phyloP scores from a whole-genome alignment of 1,284 basidiomycete species.

The Phlebopus sp. region DNA sequence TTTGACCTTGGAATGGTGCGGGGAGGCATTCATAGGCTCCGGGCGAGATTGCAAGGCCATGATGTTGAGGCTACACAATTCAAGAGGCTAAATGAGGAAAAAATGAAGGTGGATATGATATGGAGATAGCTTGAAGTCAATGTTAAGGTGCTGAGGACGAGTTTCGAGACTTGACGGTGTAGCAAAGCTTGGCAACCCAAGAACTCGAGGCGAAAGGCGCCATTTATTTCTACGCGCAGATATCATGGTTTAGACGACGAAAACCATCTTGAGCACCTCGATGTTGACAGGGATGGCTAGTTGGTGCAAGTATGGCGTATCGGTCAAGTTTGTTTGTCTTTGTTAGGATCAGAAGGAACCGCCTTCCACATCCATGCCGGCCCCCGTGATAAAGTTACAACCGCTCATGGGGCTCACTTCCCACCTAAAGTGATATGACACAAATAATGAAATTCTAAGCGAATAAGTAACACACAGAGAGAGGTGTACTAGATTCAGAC shows the following conservation, averaged over 20 bases:
- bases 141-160: constrained; percentile 6
- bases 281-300: constrained; percentile 3
- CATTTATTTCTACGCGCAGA: constrained; percentile 11
- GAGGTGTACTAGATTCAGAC: too few species aligned
- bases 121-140: constrained; percentile 4
- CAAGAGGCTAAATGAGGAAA: not conserved
- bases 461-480: too few species aligned
- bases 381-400: too few species aligned
- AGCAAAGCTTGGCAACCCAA: not conserved
- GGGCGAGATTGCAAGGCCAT: constrained; percentile 37
- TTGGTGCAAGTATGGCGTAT: not conserved
- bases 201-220: constrained; percentile 9
- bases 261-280: constrained; percentile 15
- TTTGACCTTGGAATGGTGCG: constrained; percentile 71
- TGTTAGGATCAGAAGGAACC: constrained; percentile 11
- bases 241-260: constrained; percentile 17
- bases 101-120: not conserved
- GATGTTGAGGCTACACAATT: not conserved
- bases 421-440: too few species aligned
- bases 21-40: constrained; percentile 76
- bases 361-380: not conserved
- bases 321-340: constrained; percentile 15
- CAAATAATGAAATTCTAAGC: too few species aligned
- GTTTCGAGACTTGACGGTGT: constrained; percentile 1
- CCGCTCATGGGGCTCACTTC: too few species aligned